These are phyloP conservation scores for Euphorbia tirucalli DNA, from an alignment of 345 rosid genomes.

Conservation along the genomic window DNA sequence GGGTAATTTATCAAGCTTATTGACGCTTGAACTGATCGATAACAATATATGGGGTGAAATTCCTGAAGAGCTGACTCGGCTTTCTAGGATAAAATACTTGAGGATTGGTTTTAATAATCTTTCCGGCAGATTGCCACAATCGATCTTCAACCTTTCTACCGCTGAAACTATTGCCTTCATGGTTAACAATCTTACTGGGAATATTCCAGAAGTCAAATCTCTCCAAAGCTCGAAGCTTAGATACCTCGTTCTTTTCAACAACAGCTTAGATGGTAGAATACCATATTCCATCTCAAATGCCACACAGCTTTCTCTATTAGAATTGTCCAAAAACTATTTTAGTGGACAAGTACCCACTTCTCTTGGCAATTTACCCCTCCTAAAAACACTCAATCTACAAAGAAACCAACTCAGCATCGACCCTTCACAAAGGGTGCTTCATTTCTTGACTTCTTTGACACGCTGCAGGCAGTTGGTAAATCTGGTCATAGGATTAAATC, in stretches of 20 bases:
- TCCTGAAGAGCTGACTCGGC: not conserved
- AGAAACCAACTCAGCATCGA: not conserved
- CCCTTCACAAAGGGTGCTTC: not conserved
- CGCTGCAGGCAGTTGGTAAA: not conserved
- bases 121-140: not conserved
- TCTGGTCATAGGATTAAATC: not conserved
- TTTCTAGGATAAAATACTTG: not conserved
- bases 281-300: not conserved
- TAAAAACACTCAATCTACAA: not conserved
- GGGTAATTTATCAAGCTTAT: not conserved
- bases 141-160: not conserved
- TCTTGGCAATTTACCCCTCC: not conserved
- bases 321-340: not conserved
- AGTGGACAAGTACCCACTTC: not conserved
- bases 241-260: not conserved
- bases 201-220: not conserved
- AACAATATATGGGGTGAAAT: constrained; percentile 1
- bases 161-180: not conserved
- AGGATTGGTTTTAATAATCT: not conserved
- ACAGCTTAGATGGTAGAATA: not conserved
- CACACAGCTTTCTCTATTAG: not conserved
- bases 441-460: constrained; percentile 1
- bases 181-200: not conserved
- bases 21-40: not conserved
- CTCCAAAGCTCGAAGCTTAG: not conserved